These are phyloP conservation scores for Lactarius vividus DNA, from an alignment of 768 basidiomycete species.

Conservation along the genomic window DNA sequence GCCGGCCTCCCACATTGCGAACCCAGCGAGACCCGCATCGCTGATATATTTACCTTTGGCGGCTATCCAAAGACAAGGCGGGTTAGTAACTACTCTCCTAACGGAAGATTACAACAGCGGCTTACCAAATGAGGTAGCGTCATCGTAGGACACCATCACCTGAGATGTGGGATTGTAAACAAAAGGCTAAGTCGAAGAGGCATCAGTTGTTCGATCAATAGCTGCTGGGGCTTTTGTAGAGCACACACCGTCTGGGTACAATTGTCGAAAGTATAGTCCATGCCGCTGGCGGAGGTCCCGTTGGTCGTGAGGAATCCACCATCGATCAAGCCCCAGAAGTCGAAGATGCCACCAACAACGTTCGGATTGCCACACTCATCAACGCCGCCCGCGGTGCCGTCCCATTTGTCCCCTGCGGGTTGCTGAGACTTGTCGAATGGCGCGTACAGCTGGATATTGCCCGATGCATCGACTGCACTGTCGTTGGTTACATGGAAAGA, in stretches of 20 bases:
- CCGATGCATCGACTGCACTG: conserved; percentile 36
- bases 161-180: conserved; percentile 33
- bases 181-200: conserved; percentile 31
- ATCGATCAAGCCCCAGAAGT: conserved; percentile 57
- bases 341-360: conserved; percentile 51
- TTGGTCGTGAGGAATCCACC: conserved; percentile 49
- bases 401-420: conserved; percentile 46
- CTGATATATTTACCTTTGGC: conserved; percentile 45
- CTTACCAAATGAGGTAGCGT: conserved; percentile 34
- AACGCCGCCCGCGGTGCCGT: conserved; percentile 40
- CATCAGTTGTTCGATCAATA: background rate
- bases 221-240: background rate
- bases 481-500: conserved; percentile 47
- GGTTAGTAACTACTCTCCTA: background rate
- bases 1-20: conserved; percentile 46
- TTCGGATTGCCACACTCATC: conserved; percentile 57
- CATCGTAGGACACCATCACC: conserved; percentile 38
- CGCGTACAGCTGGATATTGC: conserved; percentile 12
- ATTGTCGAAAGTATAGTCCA: conserved; percentile 43
- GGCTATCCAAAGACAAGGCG: conserved; percentile 31
- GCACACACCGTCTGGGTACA: conserved; percentile 36
- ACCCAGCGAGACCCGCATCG: conserved; percentile 38
- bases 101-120: background rate
- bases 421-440: conserved; percentile 26
- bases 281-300: conserved; percentile 44